Evolutionary conservation across 305 asterid genomes (phyloP).

Genomic region (Fraxinus ornus): DNA sequence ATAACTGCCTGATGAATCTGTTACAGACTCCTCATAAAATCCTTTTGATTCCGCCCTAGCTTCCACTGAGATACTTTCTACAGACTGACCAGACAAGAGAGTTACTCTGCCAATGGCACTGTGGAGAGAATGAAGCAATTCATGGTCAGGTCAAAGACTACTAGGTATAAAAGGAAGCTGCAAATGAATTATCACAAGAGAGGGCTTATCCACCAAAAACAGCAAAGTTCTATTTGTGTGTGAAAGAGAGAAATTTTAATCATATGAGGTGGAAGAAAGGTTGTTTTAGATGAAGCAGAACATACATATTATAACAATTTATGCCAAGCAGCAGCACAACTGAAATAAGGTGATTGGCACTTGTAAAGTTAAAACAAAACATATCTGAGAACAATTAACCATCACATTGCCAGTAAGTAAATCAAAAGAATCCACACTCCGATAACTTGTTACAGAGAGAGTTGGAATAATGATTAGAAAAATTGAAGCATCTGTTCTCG

Average conservation of each 20-base stretch:
- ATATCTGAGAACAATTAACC: conserved; percentile 2
- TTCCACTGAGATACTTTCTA: conserved; percentile 80
- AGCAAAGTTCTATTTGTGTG: background rate
- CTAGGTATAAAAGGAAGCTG: background rate
- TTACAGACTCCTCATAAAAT: conserved; percentile 82
- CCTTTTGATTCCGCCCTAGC: conserved; percentile 90
- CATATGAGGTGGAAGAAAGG: background rate
- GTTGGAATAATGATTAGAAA: conserved; percentile 3
- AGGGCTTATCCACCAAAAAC: background rate
- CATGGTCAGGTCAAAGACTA: conserved; percentile 14
- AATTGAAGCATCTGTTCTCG: conserved; percentile 1
- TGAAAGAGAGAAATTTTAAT: background rate
- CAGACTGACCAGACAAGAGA: conserved; percentile 88
- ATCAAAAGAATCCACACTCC: conserved; percentile 14
- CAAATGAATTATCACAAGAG: background rate
- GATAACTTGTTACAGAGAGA: background rate
- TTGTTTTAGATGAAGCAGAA: background rate
- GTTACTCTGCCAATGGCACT: conserved; percentile 86
- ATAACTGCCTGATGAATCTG: conserved; percentile 80
- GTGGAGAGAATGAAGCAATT: conserved; percentile 33
- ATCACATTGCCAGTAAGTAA: background rate
- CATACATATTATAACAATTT: conserved; percentile 8
- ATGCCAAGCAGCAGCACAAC: conserved; percentile 11
- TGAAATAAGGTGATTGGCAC: conserved; percentile 2
- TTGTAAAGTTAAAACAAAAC: conserved; percentile 1